Conservation (phyloP, 1,284 basidiomycete species). For the Cronartium ribicola region DNA sequence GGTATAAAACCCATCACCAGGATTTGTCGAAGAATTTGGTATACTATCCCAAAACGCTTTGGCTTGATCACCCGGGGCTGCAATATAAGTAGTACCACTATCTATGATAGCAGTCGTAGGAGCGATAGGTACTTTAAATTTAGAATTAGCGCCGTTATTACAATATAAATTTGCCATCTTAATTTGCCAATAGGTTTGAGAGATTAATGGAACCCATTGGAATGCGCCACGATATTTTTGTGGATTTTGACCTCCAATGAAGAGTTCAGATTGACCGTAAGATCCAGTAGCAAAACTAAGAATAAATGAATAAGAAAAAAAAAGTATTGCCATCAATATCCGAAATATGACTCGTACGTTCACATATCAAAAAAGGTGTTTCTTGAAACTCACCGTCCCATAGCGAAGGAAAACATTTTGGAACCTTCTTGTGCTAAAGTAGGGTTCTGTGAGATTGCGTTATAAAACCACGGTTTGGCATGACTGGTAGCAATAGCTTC, state of each 20-base stretch:
- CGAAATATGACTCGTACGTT: not conserved
- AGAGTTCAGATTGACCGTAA: slow-evolving; percentile 28
- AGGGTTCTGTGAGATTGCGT: slow-evolving; percentile 29
- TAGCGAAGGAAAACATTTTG: slow-evolving; percentile 38
- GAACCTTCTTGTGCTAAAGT: slow-evolving; percentile 14
- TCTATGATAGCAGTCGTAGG: slow-evolving; percentile 28
- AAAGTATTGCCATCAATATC: not conserved
- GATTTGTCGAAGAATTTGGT: slow-evolving; percentile 25
- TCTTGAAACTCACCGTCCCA: slow-evolving; percentile 24
- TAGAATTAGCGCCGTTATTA: slow-evolving; percentile 16
- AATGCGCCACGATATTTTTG: slow-evolving; percentile 22
- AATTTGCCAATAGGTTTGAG: slow-evolving; percentile 37
- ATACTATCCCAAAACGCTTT: slow-evolving; percentile 34
- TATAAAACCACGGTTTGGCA: slow-evolving; percentile 39
- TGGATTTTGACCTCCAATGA: slow-evolving; percentile 34
- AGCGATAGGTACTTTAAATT: slow-evolving; percentile 19
- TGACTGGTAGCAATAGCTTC: slow-evolving; percentile 37
- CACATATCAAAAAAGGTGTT: not conserved
- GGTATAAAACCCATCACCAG: slow-evolving; percentile 40
- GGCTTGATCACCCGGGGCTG: slow-evolving; percentile 34
- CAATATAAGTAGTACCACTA: slow-evolving; percentile 40
- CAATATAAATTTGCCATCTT: slow-evolving; percentile 29
- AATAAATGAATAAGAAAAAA: not conserved
- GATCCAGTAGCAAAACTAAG: slow-evolving; percentile 23
- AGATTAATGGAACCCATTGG: slow-evolving; percentile 30